Percentiles rank a stretch among this genome's conserved stretches.
These are phyloP conservation scores for Neurospora sp. DNA, from an alignment of 495 filamentous ascomycete species.

Conservation along the genomic window DNA sequence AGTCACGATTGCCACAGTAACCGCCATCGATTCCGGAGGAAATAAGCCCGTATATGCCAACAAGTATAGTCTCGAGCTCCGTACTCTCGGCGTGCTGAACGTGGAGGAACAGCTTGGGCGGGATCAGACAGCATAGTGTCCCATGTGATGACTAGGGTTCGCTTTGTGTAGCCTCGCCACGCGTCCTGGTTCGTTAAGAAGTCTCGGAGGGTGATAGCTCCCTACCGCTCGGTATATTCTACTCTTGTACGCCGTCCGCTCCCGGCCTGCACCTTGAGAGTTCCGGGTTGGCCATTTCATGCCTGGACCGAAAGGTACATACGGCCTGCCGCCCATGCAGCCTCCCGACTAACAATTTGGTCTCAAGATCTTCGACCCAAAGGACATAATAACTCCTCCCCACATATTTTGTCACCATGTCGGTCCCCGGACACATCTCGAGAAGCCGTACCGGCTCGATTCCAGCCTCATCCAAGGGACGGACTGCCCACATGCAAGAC, in stretches of 20 bases:
- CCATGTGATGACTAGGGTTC: slow-evolving; percentile 40
- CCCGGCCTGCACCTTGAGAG: neutral
- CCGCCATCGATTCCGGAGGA: neutral
- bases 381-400: slow-evolving; percentile 1
- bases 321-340: slow-evolving; percentile 7
- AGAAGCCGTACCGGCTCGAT: slow-evolving; percentile 52
- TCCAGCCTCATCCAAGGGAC: slow-evolving; percentile 34
- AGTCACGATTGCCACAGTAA: slow-evolving; percentile 11
- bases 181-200: slow-evolving; percentile 29
- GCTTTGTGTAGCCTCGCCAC: slow-evolving; percentile 37
- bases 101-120: slow-evolving; percentile 28
- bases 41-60: slow-evolving; percentile 12
- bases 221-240: slow-evolving; percentile 23
- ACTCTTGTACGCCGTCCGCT: slow-evolving; percentile 8
- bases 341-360: slow-evolving; percentile 14
- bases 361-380: slow-evolving; percentile 11
- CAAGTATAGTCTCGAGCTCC: slow-evolving; percentile 12
- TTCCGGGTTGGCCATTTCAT: slow-evolving; percentile 6
- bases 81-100: slow-evolving; percentile 24
- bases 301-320: slow-evolving; percentile 5
- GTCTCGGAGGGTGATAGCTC: slow-evolving; percentile 13
- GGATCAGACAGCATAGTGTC: slow-evolving; percentile 35
- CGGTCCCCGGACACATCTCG: slow-evolving; percentile 33
- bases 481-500: slow-evolving; percentile 31
- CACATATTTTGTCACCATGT: slow-evolving; percentile 31